Conservation (phyloP, 495 filamentous ascomycete species). For the Neurospora sp. region DNA sequence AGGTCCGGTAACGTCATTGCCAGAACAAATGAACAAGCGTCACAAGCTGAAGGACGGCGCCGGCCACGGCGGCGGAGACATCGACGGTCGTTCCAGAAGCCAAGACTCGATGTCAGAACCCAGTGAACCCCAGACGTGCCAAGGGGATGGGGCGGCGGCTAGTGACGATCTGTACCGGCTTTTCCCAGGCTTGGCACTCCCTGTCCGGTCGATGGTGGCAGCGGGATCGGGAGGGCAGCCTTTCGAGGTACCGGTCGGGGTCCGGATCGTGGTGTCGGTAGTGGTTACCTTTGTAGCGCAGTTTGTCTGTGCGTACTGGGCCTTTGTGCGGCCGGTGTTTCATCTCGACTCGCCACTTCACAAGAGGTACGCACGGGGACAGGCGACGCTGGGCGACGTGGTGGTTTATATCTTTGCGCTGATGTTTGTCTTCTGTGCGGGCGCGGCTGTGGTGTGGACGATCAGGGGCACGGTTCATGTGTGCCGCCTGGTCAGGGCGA, state of each 20-base stretch:
- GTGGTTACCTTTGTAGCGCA: background rate
- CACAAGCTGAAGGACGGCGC: background rate
- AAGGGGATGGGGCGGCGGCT: background rate
- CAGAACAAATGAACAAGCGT: background rate
- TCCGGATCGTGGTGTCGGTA: constrained; percentile 2
- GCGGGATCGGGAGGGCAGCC: background rate
- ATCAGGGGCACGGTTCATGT: constrained; percentile 10
- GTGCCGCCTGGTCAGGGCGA: background rate
- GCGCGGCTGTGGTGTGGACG: constrained; percentile 8
- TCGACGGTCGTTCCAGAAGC: constrained; percentile 5
- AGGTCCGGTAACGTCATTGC: background rate
- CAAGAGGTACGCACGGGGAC: constrained; percentile 6
- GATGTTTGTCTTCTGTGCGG: constrained; percentile 11
- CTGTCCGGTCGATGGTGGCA: background rate
- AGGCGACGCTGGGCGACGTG: constrained; percentile 15
- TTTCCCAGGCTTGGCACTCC: background rate
- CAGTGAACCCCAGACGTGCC: background rate
- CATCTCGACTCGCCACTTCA: constrained; percentile 17
- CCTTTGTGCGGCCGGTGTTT: constrained; percentile 20
- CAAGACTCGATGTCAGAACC: background rate
- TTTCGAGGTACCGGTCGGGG: background rate
- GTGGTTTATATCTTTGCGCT: constrained; percentile 13
- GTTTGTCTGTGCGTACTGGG: constrained; percentile 18
- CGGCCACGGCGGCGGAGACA: constrained; percentile 11
- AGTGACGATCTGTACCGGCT: background rate